Evolutionary conservation across 2,329 filamentous ascomycete species (phyloP).

Genomic region (Knufia petricola): DNA sequence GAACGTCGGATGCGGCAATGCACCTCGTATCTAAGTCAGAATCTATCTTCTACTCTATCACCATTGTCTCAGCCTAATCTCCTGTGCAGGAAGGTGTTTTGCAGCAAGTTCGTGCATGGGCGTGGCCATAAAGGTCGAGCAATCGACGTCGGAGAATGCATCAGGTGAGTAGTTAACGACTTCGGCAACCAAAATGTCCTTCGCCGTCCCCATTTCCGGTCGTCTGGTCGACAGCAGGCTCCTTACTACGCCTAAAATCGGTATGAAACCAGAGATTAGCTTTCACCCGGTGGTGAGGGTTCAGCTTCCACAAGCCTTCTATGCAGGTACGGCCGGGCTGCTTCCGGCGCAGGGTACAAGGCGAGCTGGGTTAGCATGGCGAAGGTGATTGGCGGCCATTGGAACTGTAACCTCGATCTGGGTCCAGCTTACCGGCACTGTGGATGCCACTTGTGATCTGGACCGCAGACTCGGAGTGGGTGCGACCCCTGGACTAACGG

Average conservation of each 20-base stretch:
- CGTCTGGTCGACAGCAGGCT: constrained; percentile 8
- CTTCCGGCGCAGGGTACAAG: neutral
- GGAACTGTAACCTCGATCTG: neutral
- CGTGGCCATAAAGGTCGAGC: too few species aligned
- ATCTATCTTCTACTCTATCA: too few species aligned
- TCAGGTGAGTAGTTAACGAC: neutral
- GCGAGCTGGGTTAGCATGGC: neutral
- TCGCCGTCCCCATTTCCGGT: neutral
- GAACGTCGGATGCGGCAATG: too few species aligned
- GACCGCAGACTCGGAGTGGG: neutral
- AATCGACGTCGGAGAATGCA: neutral
- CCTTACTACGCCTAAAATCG: neutral
- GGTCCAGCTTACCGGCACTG: neutral
- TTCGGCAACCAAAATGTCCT: neutral
- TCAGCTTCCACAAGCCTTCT: neutral
- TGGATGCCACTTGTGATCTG: neutral
- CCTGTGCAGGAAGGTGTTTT: too few species aligned
- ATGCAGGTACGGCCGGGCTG: neutral
- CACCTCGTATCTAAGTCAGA: too few species aligned
- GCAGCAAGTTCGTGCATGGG: too few species aligned
- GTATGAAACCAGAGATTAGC: neutral
- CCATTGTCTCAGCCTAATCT: too few species aligned
- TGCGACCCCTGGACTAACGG: constrained; percentile 1
- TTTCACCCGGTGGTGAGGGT: neutral
- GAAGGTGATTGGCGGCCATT: neutral